Evolutionary conservation across 2,329 filamentous ascomycete genomes (phyloP).

Genomic region (Diaporthe caulivora): DNA sequence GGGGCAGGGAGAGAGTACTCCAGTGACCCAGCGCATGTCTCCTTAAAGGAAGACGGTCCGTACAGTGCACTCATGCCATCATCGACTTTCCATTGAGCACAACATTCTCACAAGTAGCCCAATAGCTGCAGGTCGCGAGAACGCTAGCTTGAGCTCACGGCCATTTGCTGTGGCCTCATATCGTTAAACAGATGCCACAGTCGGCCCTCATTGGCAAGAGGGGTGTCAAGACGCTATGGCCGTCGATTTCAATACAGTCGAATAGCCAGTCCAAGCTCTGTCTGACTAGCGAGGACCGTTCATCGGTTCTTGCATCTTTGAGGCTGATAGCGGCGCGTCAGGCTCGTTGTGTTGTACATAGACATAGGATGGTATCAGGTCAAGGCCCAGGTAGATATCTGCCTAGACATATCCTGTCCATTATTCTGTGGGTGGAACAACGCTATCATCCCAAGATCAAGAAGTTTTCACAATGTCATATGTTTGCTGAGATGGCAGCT

Average conservation of each 20-base stretch:
- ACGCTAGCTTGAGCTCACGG: conserved; percentile 4
- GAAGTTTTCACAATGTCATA: no score
- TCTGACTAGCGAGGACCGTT: background rate
- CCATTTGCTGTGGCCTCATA: background rate
- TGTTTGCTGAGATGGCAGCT: background rate
- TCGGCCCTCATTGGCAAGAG: background rate
- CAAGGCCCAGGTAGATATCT: background rate
- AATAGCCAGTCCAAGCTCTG: background rate
- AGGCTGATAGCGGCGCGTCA: background rate
- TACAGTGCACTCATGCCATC: background rate
- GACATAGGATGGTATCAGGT: background rate
- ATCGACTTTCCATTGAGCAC: conserved; percentile 7
- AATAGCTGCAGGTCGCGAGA: background rate
- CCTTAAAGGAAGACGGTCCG: background rate
- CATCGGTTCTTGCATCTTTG: background rate
- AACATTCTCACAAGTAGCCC: background rate
- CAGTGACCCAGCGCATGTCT: background rate
- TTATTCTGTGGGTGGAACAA: background rate
- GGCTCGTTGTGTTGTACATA: background rate
- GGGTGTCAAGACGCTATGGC: no score
- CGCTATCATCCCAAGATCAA: no score
- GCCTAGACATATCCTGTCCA: background rate
- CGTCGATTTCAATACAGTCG: background rate
- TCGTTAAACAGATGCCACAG: background rate
- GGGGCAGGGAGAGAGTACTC: background rate